Conservation (phyloP, 1,284 basidiomycete species). For the Gymnopus androsaceus region DNA sequence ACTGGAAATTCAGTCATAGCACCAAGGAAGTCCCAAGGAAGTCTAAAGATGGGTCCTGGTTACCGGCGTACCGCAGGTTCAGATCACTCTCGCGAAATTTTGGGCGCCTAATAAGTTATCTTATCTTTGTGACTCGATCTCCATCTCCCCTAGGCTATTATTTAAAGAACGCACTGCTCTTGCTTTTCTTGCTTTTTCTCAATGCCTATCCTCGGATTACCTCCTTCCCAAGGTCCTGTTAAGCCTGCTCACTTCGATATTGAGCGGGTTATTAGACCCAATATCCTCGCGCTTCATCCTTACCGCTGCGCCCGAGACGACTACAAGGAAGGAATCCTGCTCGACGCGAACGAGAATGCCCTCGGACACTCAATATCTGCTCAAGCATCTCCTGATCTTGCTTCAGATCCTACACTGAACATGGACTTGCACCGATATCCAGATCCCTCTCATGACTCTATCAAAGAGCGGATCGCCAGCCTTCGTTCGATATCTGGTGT, state of each 20-base stretch:
- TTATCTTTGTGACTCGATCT: too few species aligned
- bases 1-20: background rate
- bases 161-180: too few species aligned
- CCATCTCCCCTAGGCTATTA: too few species aligned
- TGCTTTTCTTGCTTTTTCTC: too few species aligned
- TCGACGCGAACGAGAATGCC: conserved; percentile 98
- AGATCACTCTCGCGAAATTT: too few species aligned
- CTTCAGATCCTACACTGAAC: conserved; percentile 30
- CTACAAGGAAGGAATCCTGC: conserved; percentile 90
- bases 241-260: conserved; percentile 81
- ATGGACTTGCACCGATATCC: conserved; percentile 84
- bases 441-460: conserved; percentile 77
- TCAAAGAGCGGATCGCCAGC: conserved; percentile 78
- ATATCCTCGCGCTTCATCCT: conserved; percentile 90
- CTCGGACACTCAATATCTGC: conserved; percentile 82
- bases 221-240: conserved; percentile 37
- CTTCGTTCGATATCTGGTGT: conserved; percentile 68
- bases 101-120: too few species aligned
- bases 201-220: conserved; percentile 48
- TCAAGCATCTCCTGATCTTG: conserved; percentile 26
- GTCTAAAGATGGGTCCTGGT: too few species aligned
- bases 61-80: too few species aligned
- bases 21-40: too few species aligned
- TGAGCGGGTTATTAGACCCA: conserved; percentile 85
- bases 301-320: conserved; percentile 98